Evolutionary conservation across 176 grass and related monocot genomes (phyloP), one percentile per base, ranked within the genome.

Genomic region (Tillandsia fasciculata): DNA sequence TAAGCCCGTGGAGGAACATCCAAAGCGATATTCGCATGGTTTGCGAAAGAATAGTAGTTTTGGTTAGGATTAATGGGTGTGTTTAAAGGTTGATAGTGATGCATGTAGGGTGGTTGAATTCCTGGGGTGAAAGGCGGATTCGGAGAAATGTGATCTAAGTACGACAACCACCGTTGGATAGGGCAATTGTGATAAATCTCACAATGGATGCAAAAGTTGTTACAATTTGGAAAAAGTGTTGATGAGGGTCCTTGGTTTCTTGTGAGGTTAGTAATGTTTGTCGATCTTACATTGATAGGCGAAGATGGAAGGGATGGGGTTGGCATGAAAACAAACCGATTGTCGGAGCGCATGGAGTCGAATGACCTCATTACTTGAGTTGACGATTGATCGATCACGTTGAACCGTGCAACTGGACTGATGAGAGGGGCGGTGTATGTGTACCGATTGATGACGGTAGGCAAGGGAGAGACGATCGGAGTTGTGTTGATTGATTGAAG

Each of bases 281-380:
- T 61, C 10, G 56, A 10, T 61, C 13, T 61, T 15, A 9, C 18
- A 18, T 18, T 2, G 8, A 15, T 61, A 61, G 56, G 2, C 9
- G 56, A 61, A 20, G 56, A 23, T 23, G 56, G 15, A 9, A 61
- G 56, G 56, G 56, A 23, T n/a, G 56, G 56, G 22, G 56, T 61
- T 10, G 56, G 56, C 56, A 61, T 61, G 56, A 61, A 61, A 61
- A 61, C 56, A 23, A 61, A 61, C 56, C 56, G 15, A 18, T 61
- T 20, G 2, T 61, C 10, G 15, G 56, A n/a, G 56, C 13, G 11
- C 6, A 61, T 61, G 12, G 12, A 18, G 56, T 61, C 22, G 56
- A n/a, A 61, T 61, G 17, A 20, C 2, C 56, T 10, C 18, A 23
- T 3, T 22, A 20, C 2, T 1, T 15, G 15, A 14, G 22, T 61